Evolutionary conservation across 805 yeast genomes (phyloP).

Genomic region (Candida suzukii): DNA sequence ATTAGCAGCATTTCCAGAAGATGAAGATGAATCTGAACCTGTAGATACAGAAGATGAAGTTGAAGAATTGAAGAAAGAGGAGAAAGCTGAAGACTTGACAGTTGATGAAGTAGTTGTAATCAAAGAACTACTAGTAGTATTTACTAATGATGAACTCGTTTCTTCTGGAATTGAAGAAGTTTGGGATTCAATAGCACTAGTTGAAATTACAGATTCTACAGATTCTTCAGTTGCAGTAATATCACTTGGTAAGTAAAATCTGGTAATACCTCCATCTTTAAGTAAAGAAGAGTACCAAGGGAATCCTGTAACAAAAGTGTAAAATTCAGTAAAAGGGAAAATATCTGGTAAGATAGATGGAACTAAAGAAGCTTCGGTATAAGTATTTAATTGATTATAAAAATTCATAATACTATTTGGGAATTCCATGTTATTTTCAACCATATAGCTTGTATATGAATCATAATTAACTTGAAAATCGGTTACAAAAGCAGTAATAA

Average conservation of each 20-base stretch:
- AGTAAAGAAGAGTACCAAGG: conserved; percentile 27
- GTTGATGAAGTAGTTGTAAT: background rate
- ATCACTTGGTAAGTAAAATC: conserved; percentile 22
- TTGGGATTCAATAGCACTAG: background rate
- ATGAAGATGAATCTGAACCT: background rate
- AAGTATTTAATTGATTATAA: conserved; percentile 12
- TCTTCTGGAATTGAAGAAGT: background rate
- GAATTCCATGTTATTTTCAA: conserved; percentile 15
- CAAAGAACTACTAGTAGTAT: background rate
- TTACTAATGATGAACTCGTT: background rate
- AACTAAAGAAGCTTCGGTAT: conserved; percentile 9
- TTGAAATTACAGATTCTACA: background rate
- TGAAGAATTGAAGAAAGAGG: background rate
- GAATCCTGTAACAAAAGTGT: conserved; percentile 23
- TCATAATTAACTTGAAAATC: conserved; percentile 23
- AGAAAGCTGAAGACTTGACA: background rate
- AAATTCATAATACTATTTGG: conserved; percentile 25
- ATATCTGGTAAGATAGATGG: conserved; percentile 18
- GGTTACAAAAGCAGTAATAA: conserved; percentile 23
- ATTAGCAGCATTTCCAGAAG: background rate
- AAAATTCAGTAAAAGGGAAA: conserved; percentile 27
- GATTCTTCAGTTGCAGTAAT: conserved; percentile 11
- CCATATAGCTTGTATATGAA: conserved; percentile 29
- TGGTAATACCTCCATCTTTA: conserved; percentile 15
- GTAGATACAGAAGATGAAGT: background rate